Evolutionary conservation across 768 basidiomycete species (phyloP), one percentile per base, ranked within the genome.

Genomic region (Leucosporidium scottii): DNA sequence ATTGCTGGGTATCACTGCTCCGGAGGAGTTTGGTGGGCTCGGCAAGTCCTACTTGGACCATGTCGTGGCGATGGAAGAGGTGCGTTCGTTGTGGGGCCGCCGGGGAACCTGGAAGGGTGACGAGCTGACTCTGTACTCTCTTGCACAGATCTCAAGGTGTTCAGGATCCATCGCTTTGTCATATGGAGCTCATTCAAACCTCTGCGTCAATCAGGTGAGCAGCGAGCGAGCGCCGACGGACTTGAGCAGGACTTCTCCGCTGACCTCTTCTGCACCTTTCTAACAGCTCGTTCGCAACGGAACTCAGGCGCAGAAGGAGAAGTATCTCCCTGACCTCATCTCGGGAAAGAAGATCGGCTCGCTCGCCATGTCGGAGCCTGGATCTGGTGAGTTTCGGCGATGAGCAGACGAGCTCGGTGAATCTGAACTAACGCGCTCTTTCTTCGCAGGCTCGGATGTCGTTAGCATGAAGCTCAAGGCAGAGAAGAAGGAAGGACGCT

Each of bases 281-380:
- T n/a, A 10, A 50, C 88, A 90, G 78, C 90, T 93, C 30, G 84
- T 89, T 77, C 81, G 91, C 31, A 88, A 91, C 75, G 91, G 90
- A 25, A 92, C 89, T 47, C 83, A 85, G 47, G 82, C 81, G 34
- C 93, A 97, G 80, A 92, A 92, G 78, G 79, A 80, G 63, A 90
- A 88, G 78, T 94, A 92, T 78, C 83, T 97, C 7, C 85, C 87
- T 6, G 86, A 87, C 74, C 82, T 96, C 55, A 80, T 94, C 48
- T 82, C 84, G 34, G 93, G 93, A 15, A 74, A 78, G 27, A 84
- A 82, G 49, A 84, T 97, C 36, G 93, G 93, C 49, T 87, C 89
- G 73, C 81, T 97, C 68, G 93, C 93, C 3, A 97, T 97, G 93
- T 91, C 89, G 74, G 93, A 97, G 80, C 83, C 88, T 2, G 91